Conservation (phyloP, 805 yeast species). For the Diddensiella transvaalensis region DNA sequence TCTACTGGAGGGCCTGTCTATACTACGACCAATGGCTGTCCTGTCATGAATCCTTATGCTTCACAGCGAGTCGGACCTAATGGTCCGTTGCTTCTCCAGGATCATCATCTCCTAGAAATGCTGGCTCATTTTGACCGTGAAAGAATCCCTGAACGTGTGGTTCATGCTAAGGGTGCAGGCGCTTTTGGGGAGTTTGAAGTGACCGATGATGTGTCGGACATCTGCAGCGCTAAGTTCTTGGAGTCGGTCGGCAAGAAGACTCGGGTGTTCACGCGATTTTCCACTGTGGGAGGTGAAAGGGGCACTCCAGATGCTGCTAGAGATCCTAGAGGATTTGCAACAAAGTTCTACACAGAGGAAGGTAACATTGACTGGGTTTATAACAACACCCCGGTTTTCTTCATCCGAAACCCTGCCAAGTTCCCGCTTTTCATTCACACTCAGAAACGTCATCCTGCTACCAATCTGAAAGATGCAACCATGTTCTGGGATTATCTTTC, state of each 20-base stretch:
- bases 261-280: conserved; percentile 54
- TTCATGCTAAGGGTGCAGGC: conserved; percentile 65
- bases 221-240: conserved; percentile 51
- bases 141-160: conserved; percentile 64
- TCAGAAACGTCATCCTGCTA: conserved; percentile 66
- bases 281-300: conserved; percentile 67
- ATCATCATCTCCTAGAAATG: conserved; percentile 52
- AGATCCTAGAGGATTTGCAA: conserved; percentile 68
- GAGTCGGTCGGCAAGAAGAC: conserved; percentile 77
- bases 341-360: conserved; percentile 62
- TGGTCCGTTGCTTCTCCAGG: conserved; percentile 60
- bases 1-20: conserved; percentile 28
- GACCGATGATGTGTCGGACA: conserved; percentile 54
- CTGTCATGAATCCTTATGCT: conserved; percentile 53
- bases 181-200: conserved; percentile 57
- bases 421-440: conserved; percentile 66
- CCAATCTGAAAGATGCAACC: conserved; percentile 53
- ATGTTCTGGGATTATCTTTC: conserved; percentile 56
- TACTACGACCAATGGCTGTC: conserved; percentile 54
- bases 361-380: conserved; percentile 71
- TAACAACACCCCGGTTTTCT: conserved; percentile 68
- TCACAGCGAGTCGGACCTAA: conserved; percentile 49
- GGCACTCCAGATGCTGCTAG: conserved; percentile 65
- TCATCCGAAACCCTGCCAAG: conserved; percentile 60
- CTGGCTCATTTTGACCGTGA: conserved; percentile 61